Evolutionary conservation across 768 basidiomycete species (phyloP).

Genomic region (Lactifluus rugatus): DNA sequence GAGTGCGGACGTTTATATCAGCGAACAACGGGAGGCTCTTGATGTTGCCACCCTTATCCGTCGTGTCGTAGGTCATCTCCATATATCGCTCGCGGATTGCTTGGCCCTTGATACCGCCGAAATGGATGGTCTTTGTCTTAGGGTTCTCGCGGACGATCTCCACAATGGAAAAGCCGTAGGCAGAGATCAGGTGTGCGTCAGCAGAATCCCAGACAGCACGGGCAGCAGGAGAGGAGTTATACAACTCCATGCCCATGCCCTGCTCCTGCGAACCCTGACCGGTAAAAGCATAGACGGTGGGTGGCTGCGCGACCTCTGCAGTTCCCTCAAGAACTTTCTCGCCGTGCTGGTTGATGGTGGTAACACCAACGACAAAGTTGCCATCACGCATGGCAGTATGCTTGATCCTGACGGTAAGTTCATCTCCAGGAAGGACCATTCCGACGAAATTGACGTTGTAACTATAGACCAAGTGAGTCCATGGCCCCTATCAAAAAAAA

Average conservation of each 20-base stretch:
- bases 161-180: too few species aligned
- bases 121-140: slow-evolving; percentile 69
- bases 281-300: too few species aligned
- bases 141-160: slow-evolving; percentile 99
- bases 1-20: slow-evolving; percentile 90
- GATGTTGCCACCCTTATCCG: slow-evolving; percentile 92
- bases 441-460: slow-evolving; percentile 95
- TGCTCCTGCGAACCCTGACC: slow-evolving; percentile 72
- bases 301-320: too few species aligned
- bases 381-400: slow-evolving; percentile 90
- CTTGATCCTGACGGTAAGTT: slow-evolving; percentile 75
- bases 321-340: slow-evolving; percentile 42
- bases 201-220: slow-evolving; percentile 97
- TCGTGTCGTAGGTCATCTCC: slow-evolving; percentile 97
- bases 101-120: too few species aligned
- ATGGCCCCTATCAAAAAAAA: neutral
- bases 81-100: slow-evolving; percentile 83
- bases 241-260: slow-evolving; percentile 99
- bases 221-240: slow-evolving; percentile 85
- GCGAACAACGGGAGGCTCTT: slow-evolving; percentile 94
- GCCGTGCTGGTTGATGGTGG: slow-evolving; percentile 73
- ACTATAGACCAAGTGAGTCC: slow-evolving; percentile 30
- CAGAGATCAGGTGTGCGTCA: slow-evolving; percentile 85
- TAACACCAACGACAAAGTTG: slow-evolving; percentile 83
- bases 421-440: slow-evolving; percentile 90